A percentile compares a stretch with the other conserved stretches of the same genome.
These are phyloP conservation scores for Colletotrichum sp. DNA, from an alignment of 2,329 filamentous ascomycete species.

Conservation along the genomic window DNA sequence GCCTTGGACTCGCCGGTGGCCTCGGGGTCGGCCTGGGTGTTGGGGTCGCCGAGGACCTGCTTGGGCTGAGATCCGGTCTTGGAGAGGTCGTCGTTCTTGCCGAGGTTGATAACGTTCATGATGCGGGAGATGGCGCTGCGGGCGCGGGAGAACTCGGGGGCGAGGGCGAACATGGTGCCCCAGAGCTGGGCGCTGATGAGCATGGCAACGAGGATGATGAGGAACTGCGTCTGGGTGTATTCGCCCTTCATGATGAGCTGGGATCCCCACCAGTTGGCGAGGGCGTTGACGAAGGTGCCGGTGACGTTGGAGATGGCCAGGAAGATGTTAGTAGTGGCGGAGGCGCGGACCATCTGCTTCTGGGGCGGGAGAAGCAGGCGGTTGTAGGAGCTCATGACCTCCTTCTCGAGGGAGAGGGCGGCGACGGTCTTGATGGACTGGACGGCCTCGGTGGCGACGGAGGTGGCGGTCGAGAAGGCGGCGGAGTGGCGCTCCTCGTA, in stretches of 20 bases:
- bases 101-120: slow-evolving; percentile 35
- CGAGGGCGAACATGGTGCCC: slow-evolving; percentile 69
- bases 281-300: slow-evolving; percentile 64
- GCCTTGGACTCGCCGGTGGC: slow-evolving; percentile 28
- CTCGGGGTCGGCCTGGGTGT: slow-evolving; percentile 53
- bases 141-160: slow-evolving; percentile 67
- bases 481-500: slow-evolving; percentile 53
- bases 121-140: slow-evolving; percentile 56
- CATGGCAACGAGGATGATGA: slow-evolving; percentile 67
- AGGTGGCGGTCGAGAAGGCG: slow-evolving; percentile 52
- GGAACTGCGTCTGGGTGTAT: slow-evolving; percentile 62
- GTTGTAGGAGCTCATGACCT: slow-evolving; percentile 40
- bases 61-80: slow-evolving; percentile 20
- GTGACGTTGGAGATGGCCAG: slow-evolving; percentile 52
- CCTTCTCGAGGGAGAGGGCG: slow-evolving; percentile 31
- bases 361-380: slow-evolving; percentile 17
- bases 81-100: slow-evolving; percentile 30
- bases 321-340: slow-evolving; percentile 46
- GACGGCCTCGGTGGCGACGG: slow-evolving; percentile 54
- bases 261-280: slow-evolving; percentile 73
- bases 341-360: slow-evolving; percentile 25
- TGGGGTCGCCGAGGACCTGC: slow-evolving; percentile 36
- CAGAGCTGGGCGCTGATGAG: slow-evolving; percentile 67
- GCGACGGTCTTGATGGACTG: slow-evolving; percentile 51
- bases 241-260: slow-evolving; percentile 63